Evolutionary conservation across 495 filamentous ascomycete genomes (phyloP), one percentile per base, ranked within the genome.

Genomic region (Amniculicola lignicola): DNA sequence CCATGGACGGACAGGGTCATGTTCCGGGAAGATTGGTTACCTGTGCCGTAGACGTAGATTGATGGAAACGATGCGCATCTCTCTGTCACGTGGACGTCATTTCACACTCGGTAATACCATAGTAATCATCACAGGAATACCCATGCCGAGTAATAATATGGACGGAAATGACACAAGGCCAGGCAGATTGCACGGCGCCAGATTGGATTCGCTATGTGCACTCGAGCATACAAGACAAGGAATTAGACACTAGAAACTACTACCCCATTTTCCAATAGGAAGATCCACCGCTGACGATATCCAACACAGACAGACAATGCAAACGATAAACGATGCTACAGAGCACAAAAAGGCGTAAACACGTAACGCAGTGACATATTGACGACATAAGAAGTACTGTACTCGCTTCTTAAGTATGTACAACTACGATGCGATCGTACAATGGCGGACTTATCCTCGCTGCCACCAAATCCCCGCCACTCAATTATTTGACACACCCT

Each of bases 171-270:
- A n/a, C n/a, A n/a, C n/a, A n/a, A n/a, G n/a, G n/a, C n/a, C n/a
- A n/a, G n/a, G n/a, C n/a, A n/a, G n/a, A n/a, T n/a, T n/a, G n/a
- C n/a, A n/a, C n/a, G n/a, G 28, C 46, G 22, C 33, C 10, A 38
- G 3, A 22, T 38, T 3, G 16, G 46, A 10, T 24, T 50, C 12
- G 28, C 4, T 50, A 22, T 50, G 41, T 7, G 25, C 45, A 6
- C 10, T 6, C 37, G 18, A 6, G 18, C 6, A 18, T 10, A 10
- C 6, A 40, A 33, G 29, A 56, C 6, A 40, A 43, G 43, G 49
- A 57, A 59, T 59, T 59, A 59, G 40, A 59, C 55, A 59, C 47
- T 59, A 59, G 48, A 57, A 39, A 57, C 39, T 39, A 51, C 46
- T 40, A 28, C 24, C 21, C 25, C 39, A 11, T 23, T 33, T 24